A percentile compares a stretch with the other conserved stretches of the same genome.
phyloP scores from a whole-genome alignment of 345 rosid species.

The Theobroma cacao region DNA sequence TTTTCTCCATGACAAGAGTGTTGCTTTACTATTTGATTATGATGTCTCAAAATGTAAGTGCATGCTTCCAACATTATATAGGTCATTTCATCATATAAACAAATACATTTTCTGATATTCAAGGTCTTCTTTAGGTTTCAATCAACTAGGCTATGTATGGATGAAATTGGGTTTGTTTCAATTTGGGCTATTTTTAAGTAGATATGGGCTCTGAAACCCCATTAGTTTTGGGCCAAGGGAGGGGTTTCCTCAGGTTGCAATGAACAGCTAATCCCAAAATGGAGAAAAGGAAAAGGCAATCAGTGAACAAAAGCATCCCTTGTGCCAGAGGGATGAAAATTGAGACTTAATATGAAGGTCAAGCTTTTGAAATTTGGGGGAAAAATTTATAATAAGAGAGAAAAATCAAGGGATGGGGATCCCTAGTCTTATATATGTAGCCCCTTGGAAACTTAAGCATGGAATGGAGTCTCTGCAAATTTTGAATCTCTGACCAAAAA shows the following conservation, averaged over 20 bases:
- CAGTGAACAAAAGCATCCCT: too few relatives aligned
- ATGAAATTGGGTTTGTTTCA: neutral
- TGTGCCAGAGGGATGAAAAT: neutral
- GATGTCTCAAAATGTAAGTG: neutral
- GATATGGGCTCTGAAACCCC: neutral
- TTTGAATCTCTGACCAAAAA: neutral
- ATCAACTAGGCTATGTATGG: neutral
- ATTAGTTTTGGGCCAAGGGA: neutral
- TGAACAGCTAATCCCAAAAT: neutral
- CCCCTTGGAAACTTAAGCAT: neutral
- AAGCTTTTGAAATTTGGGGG: neutral
- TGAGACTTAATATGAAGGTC: neutral
- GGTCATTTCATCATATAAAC: neutral
- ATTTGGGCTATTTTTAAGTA: neutral
- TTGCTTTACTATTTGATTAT: neutral
- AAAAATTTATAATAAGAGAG: neutral
- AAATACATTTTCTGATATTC: neutral
- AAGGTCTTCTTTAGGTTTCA: neutral
- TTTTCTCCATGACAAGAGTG: neutral
- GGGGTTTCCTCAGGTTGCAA: neutral
- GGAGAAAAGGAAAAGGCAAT: too few relatives aligned
- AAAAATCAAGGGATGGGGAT: neutral
- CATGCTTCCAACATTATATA: neutral
- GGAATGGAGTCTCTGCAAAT: neutral
- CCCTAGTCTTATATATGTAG: neutral